These are phyloP conservation scores for Pisolithus albus DNA, from an alignment of 768 basidiomycete genomes.

Conservation along the genomic window DNA sequence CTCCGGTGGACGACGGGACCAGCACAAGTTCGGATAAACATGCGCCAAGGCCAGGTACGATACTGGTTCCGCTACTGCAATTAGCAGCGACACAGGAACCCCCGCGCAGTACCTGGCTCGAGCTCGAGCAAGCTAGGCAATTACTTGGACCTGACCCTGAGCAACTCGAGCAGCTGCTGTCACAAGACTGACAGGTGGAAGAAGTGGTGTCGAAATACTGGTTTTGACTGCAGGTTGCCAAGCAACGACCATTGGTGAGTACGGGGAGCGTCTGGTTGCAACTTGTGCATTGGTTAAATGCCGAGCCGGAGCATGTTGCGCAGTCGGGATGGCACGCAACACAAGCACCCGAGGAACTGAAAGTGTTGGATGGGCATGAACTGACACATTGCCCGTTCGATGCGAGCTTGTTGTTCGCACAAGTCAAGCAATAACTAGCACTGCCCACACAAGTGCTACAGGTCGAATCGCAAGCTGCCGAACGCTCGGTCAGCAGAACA, in stretches of 20 bases:
- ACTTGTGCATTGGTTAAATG: constrained; percentile 72
- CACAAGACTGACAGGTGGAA: constrained; percentile 62
- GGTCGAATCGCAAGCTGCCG: constrained; percentile 58
- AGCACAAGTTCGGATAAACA: constrained; percentile 73
- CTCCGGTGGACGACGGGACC: constrained; percentile 41
- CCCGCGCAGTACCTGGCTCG: constrained; percentile 50
- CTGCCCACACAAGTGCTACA: constrained; percentile 69
- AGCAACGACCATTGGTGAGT: constrained; percentile 66
- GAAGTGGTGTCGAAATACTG: constrained; percentile 68
- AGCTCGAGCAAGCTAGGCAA: constrained; percentile 69
- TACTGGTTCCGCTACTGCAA: constrained; percentile 48
- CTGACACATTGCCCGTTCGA: constrained; percentile 68
- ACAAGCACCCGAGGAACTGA: constrained; percentile 61
- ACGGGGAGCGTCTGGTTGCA: constrained; percentile 67
- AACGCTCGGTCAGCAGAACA: constrained; percentile 6
- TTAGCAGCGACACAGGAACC: constrained; percentile 61
- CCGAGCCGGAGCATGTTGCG: constrained; percentile 69
- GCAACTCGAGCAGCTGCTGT: constrained; percentile 74
- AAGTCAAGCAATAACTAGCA: constrained; percentile 67
- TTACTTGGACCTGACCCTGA: constrained; percentile 57
- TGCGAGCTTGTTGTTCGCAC: constrained; percentile 58
- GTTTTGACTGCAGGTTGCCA: constrained; percentile 65
- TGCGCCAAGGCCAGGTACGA: constrained; percentile 65
- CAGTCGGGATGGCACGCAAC: constrained; percentile 82
- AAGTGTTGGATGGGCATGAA: constrained; percentile 67